Conservation (phyloP, 768 basidiomycete genomes). For the Tricholoma sp. region DNA sequence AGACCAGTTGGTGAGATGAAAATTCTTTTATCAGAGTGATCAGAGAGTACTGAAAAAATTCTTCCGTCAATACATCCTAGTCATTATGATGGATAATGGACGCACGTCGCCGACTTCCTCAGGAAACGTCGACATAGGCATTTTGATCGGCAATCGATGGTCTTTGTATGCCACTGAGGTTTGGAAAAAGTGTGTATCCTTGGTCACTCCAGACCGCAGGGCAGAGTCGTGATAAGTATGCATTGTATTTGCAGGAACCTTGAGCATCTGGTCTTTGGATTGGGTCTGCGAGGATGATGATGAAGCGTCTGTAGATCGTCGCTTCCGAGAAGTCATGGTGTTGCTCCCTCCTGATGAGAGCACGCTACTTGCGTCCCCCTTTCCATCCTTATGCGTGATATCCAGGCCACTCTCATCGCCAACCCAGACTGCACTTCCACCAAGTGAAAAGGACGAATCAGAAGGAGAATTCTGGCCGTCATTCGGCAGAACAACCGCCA, state of each 20-base stretch:
- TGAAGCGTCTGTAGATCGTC: conserved; percentile 70
- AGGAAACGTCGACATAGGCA: conserved; percentile 84
- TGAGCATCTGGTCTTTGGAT: conserved; percentile 35
- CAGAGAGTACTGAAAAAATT: conserved; percentile 69
- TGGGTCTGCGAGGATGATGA: conserved; percentile 60
- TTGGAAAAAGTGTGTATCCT: conserved; percentile 94
- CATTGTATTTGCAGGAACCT: conserved; percentile 28
- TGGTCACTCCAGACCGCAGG: conserved; percentile 45
- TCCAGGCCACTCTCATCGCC: conserved; percentile 64
- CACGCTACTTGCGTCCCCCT: conserved; percentile 37
- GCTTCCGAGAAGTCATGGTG: conserved; percentile 40
- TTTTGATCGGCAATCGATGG: conserved; percentile 81
- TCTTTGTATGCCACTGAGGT: conserved; percentile 81
- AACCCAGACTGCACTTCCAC: conserved; percentile 82
- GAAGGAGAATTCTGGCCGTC: conserved; percentile 51
- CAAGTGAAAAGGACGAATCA: conserved; percentile 71
- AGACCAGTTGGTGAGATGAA: conserved; percentile 47
- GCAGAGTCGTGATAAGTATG: conserved; percentile 43
- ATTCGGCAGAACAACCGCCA: conserved; percentile 20
- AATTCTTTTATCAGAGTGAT: conserved; percentile 89
- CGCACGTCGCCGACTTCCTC: conserved; percentile 96
- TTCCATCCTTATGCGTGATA: conserved; percentile 39
- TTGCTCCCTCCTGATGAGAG: conserved; percentile 33
- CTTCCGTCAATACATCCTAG: not conserved
- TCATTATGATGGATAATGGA: conserved; percentile 8